These are phyloP conservation scores for Hygrophoropsis aurantiaca DNA, from an alignment of 768 basidiomycete species.

Conservation along the genomic window DNA sequence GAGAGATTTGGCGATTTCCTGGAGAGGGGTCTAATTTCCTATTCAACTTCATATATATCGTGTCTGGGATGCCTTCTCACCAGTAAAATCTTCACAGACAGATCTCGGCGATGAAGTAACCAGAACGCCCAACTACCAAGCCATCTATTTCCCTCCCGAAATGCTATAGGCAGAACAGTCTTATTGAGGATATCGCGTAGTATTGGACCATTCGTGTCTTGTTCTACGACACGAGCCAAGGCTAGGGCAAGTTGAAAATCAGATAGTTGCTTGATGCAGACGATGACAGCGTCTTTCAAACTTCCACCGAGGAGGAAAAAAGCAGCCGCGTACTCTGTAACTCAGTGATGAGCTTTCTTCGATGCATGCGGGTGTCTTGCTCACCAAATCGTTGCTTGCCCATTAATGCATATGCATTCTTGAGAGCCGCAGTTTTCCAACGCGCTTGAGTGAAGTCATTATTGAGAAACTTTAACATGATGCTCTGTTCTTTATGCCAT, in stretches of 20 bases:
- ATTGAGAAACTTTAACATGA: slow-evolving; percentile 89
- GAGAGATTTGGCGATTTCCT: slow-evolving; percentile 63
- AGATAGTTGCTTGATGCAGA: slow-evolving; percentile 82
- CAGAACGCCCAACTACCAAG: slow-evolving; percentile 96
- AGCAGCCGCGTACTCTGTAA: slow-evolving; percentile 92
- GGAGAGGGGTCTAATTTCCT: slow-evolving; percentile 65
- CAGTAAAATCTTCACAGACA: slow-evolving; percentile 87
- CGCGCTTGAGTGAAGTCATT: slow-evolving; percentile 85
- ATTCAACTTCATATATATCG: slow-evolving; percentile 1
- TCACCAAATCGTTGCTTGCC: slow-evolving; percentile 89
- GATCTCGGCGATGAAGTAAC: slow-evolving; percentile 82
- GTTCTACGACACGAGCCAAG: slow-evolving; percentile 81
- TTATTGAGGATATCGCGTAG: slow-evolving; percentile 68
- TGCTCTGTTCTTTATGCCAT: slow-evolving; percentile 86
- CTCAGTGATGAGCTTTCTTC: slow-evolving; percentile 6
- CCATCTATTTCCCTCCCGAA: slow-evolving; percentile 88
- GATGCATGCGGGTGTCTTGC: slow-evolving; percentile 22
- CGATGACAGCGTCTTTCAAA: slow-evolving; percentile 87
- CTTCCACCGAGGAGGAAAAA: slow-evolving; percentile 93
- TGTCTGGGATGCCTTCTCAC: slow-evolving; percentile 44
- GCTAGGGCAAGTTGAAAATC: slow-evolving; percentile 93
- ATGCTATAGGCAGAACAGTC: slow-evolving; percentile 81
- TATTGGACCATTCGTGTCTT: slow-evolving; percentile 78
- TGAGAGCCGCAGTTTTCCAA: slow-evolving; percentile 91
- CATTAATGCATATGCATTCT: slow-evolving; percentile 93